Evolutionary conservation across 1,284 basidiomycete genomes (phyloP), one percentile per base, ranked within the genome.

Genomic region (Cryptococcus neoformans): DNA sequence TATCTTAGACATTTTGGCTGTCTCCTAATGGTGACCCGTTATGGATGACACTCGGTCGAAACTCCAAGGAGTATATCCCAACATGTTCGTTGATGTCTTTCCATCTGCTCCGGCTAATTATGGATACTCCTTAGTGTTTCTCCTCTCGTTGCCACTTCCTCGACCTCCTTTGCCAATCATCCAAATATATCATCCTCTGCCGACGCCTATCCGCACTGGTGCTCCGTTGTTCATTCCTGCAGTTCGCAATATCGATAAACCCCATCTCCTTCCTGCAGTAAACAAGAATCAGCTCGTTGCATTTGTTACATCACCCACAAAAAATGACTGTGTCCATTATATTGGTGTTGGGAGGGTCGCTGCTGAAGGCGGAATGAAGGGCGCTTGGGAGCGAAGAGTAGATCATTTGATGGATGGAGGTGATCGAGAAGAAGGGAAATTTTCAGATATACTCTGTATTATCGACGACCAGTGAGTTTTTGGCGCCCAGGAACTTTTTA

Each of bases 1-100:
- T 28, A 82, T 21, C 28, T 14, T 34, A 62, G 61, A 55, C 58
- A 12, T 62, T 62, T 40, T 62, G 55, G 51, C 44, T 58, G 28
- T 82, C 83, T 4, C 73, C 82, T 1, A 84, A 86, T 34, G 87
- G 88, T 11, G 85, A 90, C 67, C 89, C 90, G 1, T 76, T 92
- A 21, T 92, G 90, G 89, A 89, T 92, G 71, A 84, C 84, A 0
- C 72, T 88, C 37, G 88, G 88, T 41, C 55, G 70, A 14, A 69
- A 65, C 7, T 68, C 81, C 79, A 56, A 83, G 83, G 55, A 85
- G 83, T 60, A 79, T 35, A 82, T 90, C 44, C 89, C 89, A 10
- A 88, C 88, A 44, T 78, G 86, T 85, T 63, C 11, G 66, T 59
- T 12, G 2, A 3, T 28, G 4, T 28, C 4, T 28, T 11, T 9